Conservation (phyloP, 306 rosid genomes). For the Cicer pinnatifidum region DNA sequence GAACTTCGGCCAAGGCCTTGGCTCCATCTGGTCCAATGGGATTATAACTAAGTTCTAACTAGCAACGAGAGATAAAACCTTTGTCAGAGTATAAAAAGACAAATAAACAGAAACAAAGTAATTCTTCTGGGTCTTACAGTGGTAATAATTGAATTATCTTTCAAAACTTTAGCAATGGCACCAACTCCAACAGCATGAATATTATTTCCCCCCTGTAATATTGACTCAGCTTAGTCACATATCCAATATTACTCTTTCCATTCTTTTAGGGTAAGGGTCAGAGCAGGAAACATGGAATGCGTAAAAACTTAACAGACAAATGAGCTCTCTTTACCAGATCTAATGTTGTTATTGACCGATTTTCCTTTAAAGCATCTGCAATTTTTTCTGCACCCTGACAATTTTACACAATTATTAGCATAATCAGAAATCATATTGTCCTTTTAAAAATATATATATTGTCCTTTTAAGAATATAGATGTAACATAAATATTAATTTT, state of each 20-base stretch:
- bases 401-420: conserved; percentile 23
- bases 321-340: conserved; percentile 69
- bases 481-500: conserved; percentile 9
- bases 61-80: conserved; percentile 44
- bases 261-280: background rate
- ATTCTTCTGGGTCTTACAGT: conserved; percentile 57
- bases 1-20: conserved; percentile 82
- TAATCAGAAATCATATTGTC: conserved; percentile 25
- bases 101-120: conserved; percentile 28
- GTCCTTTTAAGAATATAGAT: conserved; percentile 27
- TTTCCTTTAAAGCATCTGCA: conserved; percentile 89
- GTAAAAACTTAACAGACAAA: conserved; percentile 24
- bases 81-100: conserved; percentile 30
- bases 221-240: conserved; percentile 45
- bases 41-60: conserved; percentile 94
- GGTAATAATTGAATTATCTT: conserved; percentile 79
- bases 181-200: conserved; percentile 72
- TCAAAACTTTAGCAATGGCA: conserved; percentile 75
- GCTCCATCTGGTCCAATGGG: conserved; percentile 99
- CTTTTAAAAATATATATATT: conserved; percentile 28
- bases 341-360: conserved; percentile 72
- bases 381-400: conserved; percentile 85
- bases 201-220: conserved; percentile 89
- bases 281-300: background rate
- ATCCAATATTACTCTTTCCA: conserved; percentile 10